Evolutionary conservation across 495 filamentous ascomycete species (phyloP).

Genomic region (Aeminium ludgeri): DNA sequence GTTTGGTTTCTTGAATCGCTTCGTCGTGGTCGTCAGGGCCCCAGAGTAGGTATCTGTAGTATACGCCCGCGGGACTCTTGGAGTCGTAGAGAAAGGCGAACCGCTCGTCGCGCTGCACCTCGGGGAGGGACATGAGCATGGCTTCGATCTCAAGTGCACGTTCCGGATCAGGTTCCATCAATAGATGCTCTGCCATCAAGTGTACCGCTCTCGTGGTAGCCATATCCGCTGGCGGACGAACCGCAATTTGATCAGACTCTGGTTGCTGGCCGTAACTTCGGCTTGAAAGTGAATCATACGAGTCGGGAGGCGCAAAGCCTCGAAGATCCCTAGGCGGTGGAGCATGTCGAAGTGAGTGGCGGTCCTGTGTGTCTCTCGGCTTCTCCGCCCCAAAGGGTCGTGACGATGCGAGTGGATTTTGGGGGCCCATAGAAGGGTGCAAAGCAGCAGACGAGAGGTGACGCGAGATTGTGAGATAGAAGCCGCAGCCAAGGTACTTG

Average conservation of each 20-base stretch:
- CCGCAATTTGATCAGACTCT: constrained; percentile 42
- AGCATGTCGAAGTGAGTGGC: constrained; percentile 33
- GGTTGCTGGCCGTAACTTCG: not conserved
- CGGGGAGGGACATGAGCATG: constrained; percentile 66
- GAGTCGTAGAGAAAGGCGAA: constrained; percentile 94
- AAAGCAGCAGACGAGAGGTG: constrained; percentile 74
- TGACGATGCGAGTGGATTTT: constrained; percentile 32
- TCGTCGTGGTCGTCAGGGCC: constrained; percentile 49
- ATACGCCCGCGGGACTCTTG: constrained; percentile 62
- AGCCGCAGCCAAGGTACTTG: constrained; percentile 73
- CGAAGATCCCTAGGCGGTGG: constrained; percentile 45
- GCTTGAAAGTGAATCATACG: constrained; percentile 33
- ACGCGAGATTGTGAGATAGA: constrained; percentile 62
- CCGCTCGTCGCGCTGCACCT: constrained; percentile 66
- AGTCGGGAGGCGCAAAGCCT: constrained; percentile 66
- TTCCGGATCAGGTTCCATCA: constrained; percentile 54
- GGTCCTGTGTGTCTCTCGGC: constrained; percentile 34
- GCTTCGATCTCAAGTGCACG: constrained; percentile 58
- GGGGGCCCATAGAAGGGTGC: constrained; percentile 31
- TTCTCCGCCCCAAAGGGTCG: constrained; percentile 72
- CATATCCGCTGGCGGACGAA: constrained; percentile 60
- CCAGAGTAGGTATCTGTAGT: constrained; percentile 87
- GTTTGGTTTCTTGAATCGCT: constrained; percentile 16
- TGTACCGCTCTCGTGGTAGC: constrained; percentile 73
- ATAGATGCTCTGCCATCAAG: constrained; percentile 53